These are phyloP conservation scores for Scheffersomyces quercinus DNA, from an alignment of 1,139 yeast genomes.

Conservation along the genomic window DNA sequence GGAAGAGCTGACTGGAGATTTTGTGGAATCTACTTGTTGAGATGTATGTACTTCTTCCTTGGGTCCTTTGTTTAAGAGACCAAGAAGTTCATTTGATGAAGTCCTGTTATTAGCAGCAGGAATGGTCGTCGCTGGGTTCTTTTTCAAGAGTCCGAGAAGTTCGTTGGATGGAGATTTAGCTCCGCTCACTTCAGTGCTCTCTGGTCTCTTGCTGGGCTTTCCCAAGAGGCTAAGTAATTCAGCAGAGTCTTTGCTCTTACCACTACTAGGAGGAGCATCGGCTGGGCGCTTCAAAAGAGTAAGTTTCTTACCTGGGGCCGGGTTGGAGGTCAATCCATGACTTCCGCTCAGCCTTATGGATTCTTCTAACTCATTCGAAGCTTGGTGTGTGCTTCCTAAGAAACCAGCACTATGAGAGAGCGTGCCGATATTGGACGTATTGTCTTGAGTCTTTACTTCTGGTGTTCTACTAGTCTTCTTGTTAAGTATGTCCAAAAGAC, in stretches of 20 bases:
- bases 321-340: conserved; percentile 4
- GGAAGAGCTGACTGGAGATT: background rate
- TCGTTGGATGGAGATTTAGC: conserved; percentile 12
- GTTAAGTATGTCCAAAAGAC: conserved; percentile 9
- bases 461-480: conserved; percentile 10
- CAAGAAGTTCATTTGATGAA: conserved; percentile 21
- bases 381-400: conserved; percentile 11
- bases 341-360: conserved; percentile 16
- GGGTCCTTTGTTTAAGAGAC: conserved; percentile 19
- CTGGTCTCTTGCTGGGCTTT: background rate
- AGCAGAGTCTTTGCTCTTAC: background rate
- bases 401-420: background rate
- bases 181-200: background rate
- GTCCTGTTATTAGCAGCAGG: conserved; percentile 10
- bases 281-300: conserved; percentile 33
- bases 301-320: conserved; percentile 27
- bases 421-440: too few relatives aligned
- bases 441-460: too few relatives aligned
- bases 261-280: conserved; percentile 1
- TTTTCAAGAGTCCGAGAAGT: conserved; percentile 18
- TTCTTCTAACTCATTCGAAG: conserved; percentile 32
- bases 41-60: too few relatives aligned
- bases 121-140: conserved; percentile 1
- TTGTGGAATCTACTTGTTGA: too few relatives aligned
- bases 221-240: conserved; percentile 2